Base-by-base conservation (phyloP, 495 filamentous ascomycete genomes). In the Poronia punctata region DNA sequence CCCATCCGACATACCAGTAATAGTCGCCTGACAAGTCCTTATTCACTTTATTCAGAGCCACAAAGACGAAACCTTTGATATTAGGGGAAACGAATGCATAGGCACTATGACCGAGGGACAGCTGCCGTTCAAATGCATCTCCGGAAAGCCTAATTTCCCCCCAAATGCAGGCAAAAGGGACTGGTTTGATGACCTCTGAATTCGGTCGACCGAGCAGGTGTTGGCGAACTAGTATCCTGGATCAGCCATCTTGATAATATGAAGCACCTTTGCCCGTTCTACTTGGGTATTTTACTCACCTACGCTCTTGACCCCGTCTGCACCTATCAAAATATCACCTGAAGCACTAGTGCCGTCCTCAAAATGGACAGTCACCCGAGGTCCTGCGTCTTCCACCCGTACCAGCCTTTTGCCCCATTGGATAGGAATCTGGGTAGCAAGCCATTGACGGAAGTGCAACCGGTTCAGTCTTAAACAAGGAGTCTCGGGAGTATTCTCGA, bases 321-420 rank as follows among this genome's bases (percentile, higher is more conserved):
- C 65, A 3, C 70, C 74, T 7, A 78, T 54, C 3, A 75, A 39
- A 0, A 70, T 45, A 18, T 55, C 49, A 0, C 64, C 66, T 7
- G 48, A 74, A 1, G 70, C 64, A 3, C 76, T 76, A 12, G 72
- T 71, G 34, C 78, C 77, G 54, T 87, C 85, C 23, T 78, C 78
- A 70, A 88, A 88, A 56, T 77, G 78, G 27, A 75, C 76, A 28
- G 70, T 76, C 22, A 84, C 62, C 52, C 75, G 71, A 32, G 63
- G 74, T 17, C 35, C 62, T 9, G 35, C 45, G 25, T 61, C 49
- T 38, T 60, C 56, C 7, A 65, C 43, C 14, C 28, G 19, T 6
- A 35, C 17, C 8, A 53, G 48, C 30, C 31, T 23, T 37, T 62
- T 70, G 8, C 53, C 55, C 52, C 56, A 68, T 10, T 54, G 50